Base-by-base conservation (phyloP, 345 rosid genomes). In the Boechera stricta region DNA sequence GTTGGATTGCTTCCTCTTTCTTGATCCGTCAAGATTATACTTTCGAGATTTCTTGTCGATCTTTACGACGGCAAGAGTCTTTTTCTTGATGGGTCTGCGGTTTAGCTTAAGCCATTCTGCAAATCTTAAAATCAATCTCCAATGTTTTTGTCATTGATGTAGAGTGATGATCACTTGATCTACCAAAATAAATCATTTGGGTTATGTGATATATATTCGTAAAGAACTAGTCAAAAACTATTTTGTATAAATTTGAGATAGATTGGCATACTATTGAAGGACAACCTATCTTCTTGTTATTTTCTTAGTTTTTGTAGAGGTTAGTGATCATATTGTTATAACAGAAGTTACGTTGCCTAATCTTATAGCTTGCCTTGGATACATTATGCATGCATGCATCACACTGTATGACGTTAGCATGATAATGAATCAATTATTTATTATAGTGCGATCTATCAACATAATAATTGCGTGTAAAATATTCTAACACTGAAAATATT, bases 101-200 rank as follows among this genome's bases (percentile, higher is more conserved):
- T 87, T 76, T 16, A 81, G 18, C 15, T 82, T 78, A 0, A 91
- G 81, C 38, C 88, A 83, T 59, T 91, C 94, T 11, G 86, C 91
- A 0, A 93, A 88, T 58, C 85, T 75, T 5, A 21, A 84, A n/a
- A 0, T 86, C 81, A 74, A 89, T 72, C 77, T 91, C 93, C 10
- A 93, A 29, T 38, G 76, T 71, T 59, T 56, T 64, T 16, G 72
- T 38, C 81, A 77, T 77, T 57, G 61, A 0, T 71, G 52, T 21
- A 55, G 2, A 77, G 5, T 53, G 13, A 36, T 48, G 57, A 69
- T 55, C 10, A 33, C 5, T 51, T 47, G 29, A 58, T 36, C 5
- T 24, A 29, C 33, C 38, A 28, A 39, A 8, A 56, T 56, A 64
- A 36, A 64, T 45, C 76, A 77, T 52, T 18, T 77, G 13, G 2